Conservation (phyloP, 495 filamentous ascomycete species). For the Melanomma pulvis-pyrius region DNA sequence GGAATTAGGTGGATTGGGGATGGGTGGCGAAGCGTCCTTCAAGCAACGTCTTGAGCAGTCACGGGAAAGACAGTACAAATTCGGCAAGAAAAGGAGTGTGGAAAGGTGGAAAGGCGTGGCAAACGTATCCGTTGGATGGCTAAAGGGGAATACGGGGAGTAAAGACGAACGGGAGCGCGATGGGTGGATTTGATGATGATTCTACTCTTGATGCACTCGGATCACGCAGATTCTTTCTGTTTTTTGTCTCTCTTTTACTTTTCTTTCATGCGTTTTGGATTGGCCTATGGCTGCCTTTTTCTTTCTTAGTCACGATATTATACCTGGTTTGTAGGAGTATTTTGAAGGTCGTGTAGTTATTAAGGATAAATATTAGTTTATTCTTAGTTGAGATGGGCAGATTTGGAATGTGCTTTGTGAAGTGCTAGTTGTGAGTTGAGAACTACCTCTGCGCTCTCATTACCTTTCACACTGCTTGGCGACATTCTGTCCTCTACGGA, state of each 20-base stretch:
- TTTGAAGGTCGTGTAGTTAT: not conserved
- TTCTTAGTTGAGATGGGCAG: too few species aligned
- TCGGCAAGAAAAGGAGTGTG: conserved; percentile 31
- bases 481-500: too few species aligned
- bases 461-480: too few species aligned
- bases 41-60: conserved; percentile 30
- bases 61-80: conserved; percentile 25
- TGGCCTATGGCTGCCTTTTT: not conserved
- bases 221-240: not conserved
- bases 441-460: too few species aligned
- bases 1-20: conserved; percentile 23
- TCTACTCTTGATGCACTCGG: not conserved
- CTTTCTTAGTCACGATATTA: not conserved
- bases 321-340: not conserved
- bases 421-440: too few species aligned
- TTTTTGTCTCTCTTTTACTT: not conserved
- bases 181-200: conserved; percentile 21
- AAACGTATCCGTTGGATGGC: conserved; percentile 30
- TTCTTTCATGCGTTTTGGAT: not conserved
- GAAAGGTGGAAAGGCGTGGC: conserved; percentile 34
- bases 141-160: conserved; percentile 23
- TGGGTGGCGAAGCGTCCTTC: conserved; percentile 18
- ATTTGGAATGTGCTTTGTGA: too few species aligned
- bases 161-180: conserved; percentile 27
- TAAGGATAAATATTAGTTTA: not conserved